Evolutionary conservation across 2,329 filamentous ascomycete genomes (phyloP), one percentile per base, ranked within the genome.

Genomic region (Endoconidiophora laricicola): DNA sequence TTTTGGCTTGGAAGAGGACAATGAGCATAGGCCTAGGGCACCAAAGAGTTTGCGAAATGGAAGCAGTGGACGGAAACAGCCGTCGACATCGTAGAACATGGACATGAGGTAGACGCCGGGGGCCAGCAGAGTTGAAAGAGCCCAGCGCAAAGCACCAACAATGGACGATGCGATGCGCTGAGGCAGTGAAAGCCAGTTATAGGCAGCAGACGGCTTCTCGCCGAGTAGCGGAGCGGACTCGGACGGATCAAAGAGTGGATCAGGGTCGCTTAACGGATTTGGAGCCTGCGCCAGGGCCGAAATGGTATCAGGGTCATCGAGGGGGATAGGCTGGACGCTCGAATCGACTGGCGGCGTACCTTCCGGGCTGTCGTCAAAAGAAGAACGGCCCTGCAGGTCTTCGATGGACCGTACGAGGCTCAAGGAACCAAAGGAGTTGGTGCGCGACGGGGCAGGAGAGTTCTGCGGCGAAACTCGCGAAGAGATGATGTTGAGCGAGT

Each of bases 401-500:
- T 53, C 52, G 40, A 50, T 42, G 52, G 69, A 62, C 52, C 66
- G 61, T 55, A 71, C 63, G 44, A 73, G 60, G 54, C 69, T 67
- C 54, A 77, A 63, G 54, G 71, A 72, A 57, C 68, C 69, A 59
- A 78, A 66, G 24, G 77, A 80, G 62, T 78, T 79, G 55, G 75
- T 74, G 62, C 76, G 72, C 52, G 76, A 72, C 50, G 74, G 70
- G 42, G 64, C 62, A 33, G 75, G 70, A 58, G 70, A 77, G 53
- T 74, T 66, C 49, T 76, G 65, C 57, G 77, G 74, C 58, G 78
- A 79, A 63, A 88, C 84, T 69, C 83, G 81, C 64, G 85, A 79
- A 61, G 86, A 91, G 65, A 95, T 78, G 65, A 94, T 86, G 70
- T 91, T 94, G 71, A 94, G 73, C 60, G 88, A 94, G 79, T 95